These are phyloP conservation scores for Chenopodium album DNA, from an alignment of 148 eudicot species.

Conservation along the genomic window DNA sequence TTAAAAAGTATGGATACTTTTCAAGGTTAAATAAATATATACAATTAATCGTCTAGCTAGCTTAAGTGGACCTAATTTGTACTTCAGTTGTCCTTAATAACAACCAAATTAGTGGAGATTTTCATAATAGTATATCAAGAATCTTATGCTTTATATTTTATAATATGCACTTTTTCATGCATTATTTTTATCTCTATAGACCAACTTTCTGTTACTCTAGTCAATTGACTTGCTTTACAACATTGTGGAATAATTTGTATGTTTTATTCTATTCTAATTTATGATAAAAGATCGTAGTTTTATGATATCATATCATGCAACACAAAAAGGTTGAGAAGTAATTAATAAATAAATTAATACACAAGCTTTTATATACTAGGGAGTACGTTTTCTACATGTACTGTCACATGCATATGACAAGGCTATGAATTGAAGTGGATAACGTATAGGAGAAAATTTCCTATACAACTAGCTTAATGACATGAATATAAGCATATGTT, in stretches of 20 bases:
- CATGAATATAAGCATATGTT: too few relatives aligned
- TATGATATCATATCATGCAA: too few relatives aligned
- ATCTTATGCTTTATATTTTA: slow-evolving; percentile 1
- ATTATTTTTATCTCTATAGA: not conserved
- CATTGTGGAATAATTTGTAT: not conserved
- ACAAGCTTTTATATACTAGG: too few relatives aligned
- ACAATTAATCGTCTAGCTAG: not conserved
- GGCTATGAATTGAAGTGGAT: too few relatives aligned
- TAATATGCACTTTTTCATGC: not conserved
- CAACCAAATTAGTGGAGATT: not conserved
- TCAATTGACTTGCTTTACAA: slow-evolving; percentile 6
- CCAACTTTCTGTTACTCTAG: not conserved
- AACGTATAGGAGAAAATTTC: too few relatives aligned
- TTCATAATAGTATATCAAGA: slow-evolving; percentile 9
- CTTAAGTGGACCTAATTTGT: not conserved
- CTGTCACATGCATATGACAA: too few relatives aligned
- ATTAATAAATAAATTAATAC: too few relatives aligned
- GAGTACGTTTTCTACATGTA: too few relatives aligned
- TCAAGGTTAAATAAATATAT: not conserved
- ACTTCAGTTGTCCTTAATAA: not conserved
- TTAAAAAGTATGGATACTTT: not conserved
- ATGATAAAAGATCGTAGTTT: too few relatives aligned
- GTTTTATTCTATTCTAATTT: not conserved
- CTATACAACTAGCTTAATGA: too few relatives aligned
- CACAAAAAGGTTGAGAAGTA: too few relatives aligned